Conservation (phyloP, 116 monocot species). For the Zostera marina region DNA sequence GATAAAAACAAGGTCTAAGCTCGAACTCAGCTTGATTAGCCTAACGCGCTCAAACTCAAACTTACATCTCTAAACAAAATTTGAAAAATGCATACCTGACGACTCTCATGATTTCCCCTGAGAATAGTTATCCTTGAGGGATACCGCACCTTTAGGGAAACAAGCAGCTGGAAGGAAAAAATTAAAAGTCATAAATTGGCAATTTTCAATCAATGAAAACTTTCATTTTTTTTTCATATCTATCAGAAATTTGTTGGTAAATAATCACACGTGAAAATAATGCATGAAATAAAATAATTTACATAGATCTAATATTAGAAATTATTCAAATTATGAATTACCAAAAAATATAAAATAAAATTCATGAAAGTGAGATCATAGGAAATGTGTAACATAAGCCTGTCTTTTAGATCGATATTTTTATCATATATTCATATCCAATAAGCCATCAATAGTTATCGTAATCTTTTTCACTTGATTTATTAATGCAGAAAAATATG, state of each 20-base stretch:
- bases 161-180: conserved; percentile 51
- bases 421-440: too few species aligned
- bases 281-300: neutral
- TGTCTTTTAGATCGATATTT: too few species aligned
- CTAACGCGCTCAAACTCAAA: neutral
- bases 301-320: neutral
- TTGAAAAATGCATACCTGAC: conserved; percentile 47
- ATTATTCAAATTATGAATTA: neutral
- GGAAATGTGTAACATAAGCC: too few species aligned
- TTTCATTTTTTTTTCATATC: neutral
- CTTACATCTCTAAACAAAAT: conserved; percentile 1
- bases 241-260: neutral
- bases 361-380: neutral
- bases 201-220: neutral
- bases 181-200: too few species aligned
- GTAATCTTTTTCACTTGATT: too few species aligned
- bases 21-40: neutral
- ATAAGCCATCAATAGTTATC: too few species aligned
- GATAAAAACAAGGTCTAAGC: neutral
- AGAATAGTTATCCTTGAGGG: conserved; percentile 90
- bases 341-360: neutral
- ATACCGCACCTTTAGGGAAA: conserved; percentile 92
- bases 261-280: neutral
- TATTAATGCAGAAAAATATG: too few species aligned
- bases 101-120: conserved; percentile 96